Base-by-base conservation (phyloP, 495 filamentous ascomycete species). In the Penicillium paxilli region DNA sequence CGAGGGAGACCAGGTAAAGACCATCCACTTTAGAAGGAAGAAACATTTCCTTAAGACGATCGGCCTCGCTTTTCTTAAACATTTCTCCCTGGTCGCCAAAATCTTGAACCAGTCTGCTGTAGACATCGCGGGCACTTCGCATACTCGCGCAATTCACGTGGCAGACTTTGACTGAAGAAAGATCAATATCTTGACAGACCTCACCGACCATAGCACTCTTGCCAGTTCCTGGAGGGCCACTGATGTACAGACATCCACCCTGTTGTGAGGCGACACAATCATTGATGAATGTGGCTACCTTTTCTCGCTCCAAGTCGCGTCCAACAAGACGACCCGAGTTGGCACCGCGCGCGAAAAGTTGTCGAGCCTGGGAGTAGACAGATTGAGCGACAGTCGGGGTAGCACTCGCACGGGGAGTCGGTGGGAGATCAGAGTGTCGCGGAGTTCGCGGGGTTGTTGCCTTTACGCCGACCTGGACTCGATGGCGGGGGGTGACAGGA, bases 141-240 rank as follows among this genome's bases (percentile, higher is more conserved):
- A 96, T 87, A 69, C 91, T 94, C 83, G 96, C 96, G 70, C 94
- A 99, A 61, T 99, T 99, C 75, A 99, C 74, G 65, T 92, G 91
- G 2, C 85, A 83, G 37, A 83, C 83, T 62, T 83, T 86, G 45
- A 91, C 71, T 4, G 68, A 63, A 2, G 59, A 70, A 33, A 68
- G 65, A 32, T 81, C 73, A 20, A 86, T 57, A 26, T 84, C 77
- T 35, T 80, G 72, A 46, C 86, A 88, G 24, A 96, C 81, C 60
- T 96, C 88, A 49, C 85, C 82, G 47, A 97, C 83, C 71, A 97
- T 83, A 4, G 94, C 95, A 68, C 92, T 96, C 71, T 99, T 99
- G 6, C 94, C 94, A 4, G 95, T 98, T 1, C 94, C 94, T 2
- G 94, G 94, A 24, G 94, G 94, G 0, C 94, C 94, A 59, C 91